These are phyloP conservation scores for Debaryomyces sp. DNA, from an alignment of 1,139 yeast species.

Conservation along the genomic window DNA sequence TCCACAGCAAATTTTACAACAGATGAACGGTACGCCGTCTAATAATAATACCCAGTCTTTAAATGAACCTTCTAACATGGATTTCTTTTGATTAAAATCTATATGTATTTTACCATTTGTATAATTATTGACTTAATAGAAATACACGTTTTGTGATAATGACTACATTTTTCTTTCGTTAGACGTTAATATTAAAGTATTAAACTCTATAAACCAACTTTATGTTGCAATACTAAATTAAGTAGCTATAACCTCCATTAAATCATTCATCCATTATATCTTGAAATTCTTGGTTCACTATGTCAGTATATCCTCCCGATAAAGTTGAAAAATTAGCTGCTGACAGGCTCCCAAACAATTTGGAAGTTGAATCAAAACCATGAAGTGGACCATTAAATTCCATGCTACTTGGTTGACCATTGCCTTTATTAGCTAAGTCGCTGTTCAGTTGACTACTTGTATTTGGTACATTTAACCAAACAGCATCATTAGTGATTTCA, in stretches of 20 bases:
- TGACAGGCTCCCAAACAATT: background rate
- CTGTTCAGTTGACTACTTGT: background rate
- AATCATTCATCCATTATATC: constrained; percentile 30
- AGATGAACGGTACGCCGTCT: constrained; percentile 21
- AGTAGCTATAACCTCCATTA: background rate
- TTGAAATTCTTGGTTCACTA: constrained; percentile 44
- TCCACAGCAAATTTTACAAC: constrained; percentile 45
- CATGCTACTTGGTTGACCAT: background rate
- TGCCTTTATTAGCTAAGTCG: background rate
- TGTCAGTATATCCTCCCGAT: constrained; percentile 39
- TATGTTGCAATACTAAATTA: background rate
- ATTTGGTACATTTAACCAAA: constrained; percentile 52
- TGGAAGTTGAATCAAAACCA: background rate
- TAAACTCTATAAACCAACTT: background rate
- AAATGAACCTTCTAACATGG: constrained; percentile 13
- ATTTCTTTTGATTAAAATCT: constrained; percentile 17
- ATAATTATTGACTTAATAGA: constrained; percentile 2
- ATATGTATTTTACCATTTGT: background rate
- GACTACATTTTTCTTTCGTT: background rate
- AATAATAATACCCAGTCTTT: constrained; percentile 11
- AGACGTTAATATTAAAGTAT: background rate
- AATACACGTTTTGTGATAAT: background rate
- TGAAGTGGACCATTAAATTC: background rate
- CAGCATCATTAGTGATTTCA: constrained; percentile 74
- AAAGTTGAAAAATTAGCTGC: background rate